Conservation (phyloP, 169 alveolate species). For the Babesia ovata region DNA sequence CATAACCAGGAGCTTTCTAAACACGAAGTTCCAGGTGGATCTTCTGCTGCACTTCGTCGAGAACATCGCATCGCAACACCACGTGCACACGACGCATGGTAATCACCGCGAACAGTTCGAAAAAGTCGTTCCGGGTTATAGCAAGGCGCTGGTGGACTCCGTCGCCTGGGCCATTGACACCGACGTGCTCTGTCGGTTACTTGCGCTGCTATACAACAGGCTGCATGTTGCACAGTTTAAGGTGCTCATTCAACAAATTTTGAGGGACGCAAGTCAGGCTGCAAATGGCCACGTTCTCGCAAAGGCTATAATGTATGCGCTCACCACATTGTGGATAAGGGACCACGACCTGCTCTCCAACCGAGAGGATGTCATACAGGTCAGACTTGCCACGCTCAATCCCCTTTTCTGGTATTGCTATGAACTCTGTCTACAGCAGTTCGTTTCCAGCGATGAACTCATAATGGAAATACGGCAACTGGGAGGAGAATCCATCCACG, state of each 20-base stretch:
- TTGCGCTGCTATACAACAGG: constrained; percentile 33
- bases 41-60: constrained; percentile 50
- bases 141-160: constrained; percentile 5
- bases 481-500: constrained; percentile 54
- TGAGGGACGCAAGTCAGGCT: constrained; percentile 26
- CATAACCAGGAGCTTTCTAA: constrained; percentile 37
- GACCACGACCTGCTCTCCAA: constrained; percentile 31
- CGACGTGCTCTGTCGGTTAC: constrained; percentile 28
- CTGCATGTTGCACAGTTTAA: constrained; percentile 30
- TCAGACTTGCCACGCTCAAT: constrained; percentile 46
- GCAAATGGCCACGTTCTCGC: constrained; percentile 24
- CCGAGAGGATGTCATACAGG: constrained; percentile 28
- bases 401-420: constrained; percentile 56
- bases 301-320: constrained; percentile 54
- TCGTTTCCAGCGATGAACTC: constrained; percentile 43
- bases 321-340: constrained; percentile 52
- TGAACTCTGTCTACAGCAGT: constrained; percentile 37
- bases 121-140: constrained; percentile 25
- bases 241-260: constrained; percentile 21
- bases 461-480: constrained; percentile 32
- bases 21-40: constrained; percentile 60
- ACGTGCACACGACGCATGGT: background rate
- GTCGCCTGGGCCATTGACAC: constrained; percentile 59
- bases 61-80: constrained; percentile 3
- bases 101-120: constrained; percentile 32